These are phyloP conservation scores for Prunus dulcis DNA, from an alignment of 306 rosid genomes.

Conservation along the genomic window DNA sequence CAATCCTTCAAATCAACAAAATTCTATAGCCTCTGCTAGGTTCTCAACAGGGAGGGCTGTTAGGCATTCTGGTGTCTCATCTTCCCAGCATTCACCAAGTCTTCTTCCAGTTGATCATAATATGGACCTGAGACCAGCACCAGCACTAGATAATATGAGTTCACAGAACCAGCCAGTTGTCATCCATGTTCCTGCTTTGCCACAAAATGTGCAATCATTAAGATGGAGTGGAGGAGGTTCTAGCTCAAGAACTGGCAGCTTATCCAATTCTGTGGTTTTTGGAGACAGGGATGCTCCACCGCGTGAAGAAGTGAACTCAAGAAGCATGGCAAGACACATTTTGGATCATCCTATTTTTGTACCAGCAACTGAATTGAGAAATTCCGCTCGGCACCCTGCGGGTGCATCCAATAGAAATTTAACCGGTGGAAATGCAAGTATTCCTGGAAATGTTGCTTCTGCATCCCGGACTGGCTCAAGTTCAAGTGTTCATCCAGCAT, in stretches of 20 bases:
- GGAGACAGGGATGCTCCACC: slow-evolving; percentile 49
- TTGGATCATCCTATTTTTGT: slow-evolving; percentile 63
- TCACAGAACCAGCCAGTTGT: slow-evolving; percentile 60
- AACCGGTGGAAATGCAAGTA: slow-evolving; percentile 39
- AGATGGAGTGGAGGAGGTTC: slow-evolving; percentile 76
- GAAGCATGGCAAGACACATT: slow-evolving; percentile 56
- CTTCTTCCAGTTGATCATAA: slow-evolving; percentile 52
- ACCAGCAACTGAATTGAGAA: slow-evolving; percentile 67
- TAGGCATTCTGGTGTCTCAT: slow-evolving; percentile 51
- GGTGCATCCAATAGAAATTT: slow-evolving; percentile 34
- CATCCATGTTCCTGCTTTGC: slow-evolving; percentile 54
- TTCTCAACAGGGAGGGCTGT: slow-evolving; percentile 47
- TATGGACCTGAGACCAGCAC: slow-evolving; percentile 55
- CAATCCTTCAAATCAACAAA: slow-evolving; percentile 61
- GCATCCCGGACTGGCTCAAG: slow-evolving; percentile 50
- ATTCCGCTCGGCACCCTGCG: slow-evolving; percentile 45
- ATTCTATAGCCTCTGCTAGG: slow-evolving; percentile 36
- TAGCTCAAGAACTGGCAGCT: slow-evolving; percentile 52
- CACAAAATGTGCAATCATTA: slow-evolving; percentile 55
- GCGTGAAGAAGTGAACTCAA: slow-evolving; percentile 52
- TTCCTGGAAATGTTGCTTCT: slow-evolving; percentile 68
- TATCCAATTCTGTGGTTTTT: slow-evolving; percentile 40
- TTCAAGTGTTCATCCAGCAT: slow-evolving; percentile 51
- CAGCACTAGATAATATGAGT: slow-evolving; percentile 48
- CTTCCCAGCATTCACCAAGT: slow-evolving; percentile 47